Base-by-base conservation (phyloP, 192 early-diverging fungal genomes). In the Haplosporangium gracile region DNA sequence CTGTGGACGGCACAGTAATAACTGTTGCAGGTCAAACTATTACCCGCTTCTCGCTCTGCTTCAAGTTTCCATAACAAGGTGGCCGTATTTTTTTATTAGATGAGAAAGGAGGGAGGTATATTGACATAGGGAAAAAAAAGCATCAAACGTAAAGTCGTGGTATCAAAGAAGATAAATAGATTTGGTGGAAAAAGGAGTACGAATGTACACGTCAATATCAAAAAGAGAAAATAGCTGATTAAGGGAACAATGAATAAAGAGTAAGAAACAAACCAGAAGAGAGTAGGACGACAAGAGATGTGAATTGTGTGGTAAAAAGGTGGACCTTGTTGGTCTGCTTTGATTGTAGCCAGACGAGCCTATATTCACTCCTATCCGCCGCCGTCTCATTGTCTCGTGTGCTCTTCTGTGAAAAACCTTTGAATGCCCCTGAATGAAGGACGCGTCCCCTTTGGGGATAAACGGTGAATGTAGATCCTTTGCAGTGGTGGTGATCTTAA, bases 401-500 rank as follows among this genome's bases (percentile, higher is more conserved):
- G 8, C 29, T 32, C 7, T 32, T 29, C 13, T 11, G 26, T 6
- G 11, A 26, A 63, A 20, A 13, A 13, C 7, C 8, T 26, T 11
- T 26, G 29, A 4, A 29, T 63, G n/a, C 13, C 29, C 26, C 22
- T 32, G 60, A 63, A 32, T 26, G 26, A 13, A 9, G 3, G 60
- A 26, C 2, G 29, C 11, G 29, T 10, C 11, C 26, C 32, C 26
- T 11, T 63, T 63, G 29, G 29, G 60, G 26, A 29, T 63, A 7
- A 32, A 0, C 2, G n/a, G 6, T 5, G 57, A 9, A 63, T 63
- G 60, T 26, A 63, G 60, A 13, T 63, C 26, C 60, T 9, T 53
- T 70, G 24, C 16, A 40, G 57, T 43, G 13, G 16, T 47, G 22
- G 8, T 10, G 29, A 22, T 43, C 70, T 89, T 89, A 92, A 47